These are phyloP conservation scores for Nigrospora osmanthi DNA, from an alignment of 2,329 filamentous ascomycete genomes.

Conservation along the genomic window DNA sequence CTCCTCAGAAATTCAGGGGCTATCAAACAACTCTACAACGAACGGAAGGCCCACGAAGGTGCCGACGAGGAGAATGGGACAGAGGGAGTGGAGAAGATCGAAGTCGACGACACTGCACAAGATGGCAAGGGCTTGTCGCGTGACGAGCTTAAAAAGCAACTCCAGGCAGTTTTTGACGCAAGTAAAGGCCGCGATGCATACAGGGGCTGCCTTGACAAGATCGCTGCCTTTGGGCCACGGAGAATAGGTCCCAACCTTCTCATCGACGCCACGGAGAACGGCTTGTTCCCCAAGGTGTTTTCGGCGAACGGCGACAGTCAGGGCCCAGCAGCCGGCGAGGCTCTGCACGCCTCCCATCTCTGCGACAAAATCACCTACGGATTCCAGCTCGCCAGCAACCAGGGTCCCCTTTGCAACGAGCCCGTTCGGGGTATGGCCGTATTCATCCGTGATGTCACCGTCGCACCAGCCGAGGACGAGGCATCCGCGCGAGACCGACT, in stretches of 20 bases:
- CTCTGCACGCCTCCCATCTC: slow-evolving; percentile 58
- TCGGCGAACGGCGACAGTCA: slow-evolving; percentile 23
- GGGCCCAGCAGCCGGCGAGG: slow-evolving; percentile 34
- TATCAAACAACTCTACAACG: slow-evolving; percentile 72
- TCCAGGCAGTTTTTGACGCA: slow-evolving; percentile 60
- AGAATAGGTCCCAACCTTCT: slow-evolving; percentile 83
- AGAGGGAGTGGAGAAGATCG: slow-evolving; percentile 28
- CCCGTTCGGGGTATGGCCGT: slow-evolving; percentile 90
- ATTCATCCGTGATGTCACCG: slow-evolving; percentile 71
- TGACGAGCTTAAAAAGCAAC: slow-evolving; percentile 68
- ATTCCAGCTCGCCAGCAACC: slow-evolving; percentile 84
- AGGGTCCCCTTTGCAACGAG: slow-evolving; percentile 87
- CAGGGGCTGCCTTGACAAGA: slow-evolving; percentile 68
- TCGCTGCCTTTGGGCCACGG: slow-evolving; percentile 84
- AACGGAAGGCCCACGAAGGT: slow-evolving; percentile 45
- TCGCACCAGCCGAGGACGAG: slow-evolving; percentile 45
- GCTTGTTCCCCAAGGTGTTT: slow-evolving; percentile 64
- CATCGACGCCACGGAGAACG: slow-evolving; percentile 69
- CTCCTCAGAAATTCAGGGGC: slow-evolving; percentile 71
- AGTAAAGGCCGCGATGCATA: slow-evolving; percentile 71
- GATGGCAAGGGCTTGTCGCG: slow-evolving; percentile 58
- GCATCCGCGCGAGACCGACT: slow-evolving; percentile 56
- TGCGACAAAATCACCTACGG: slow-evolving; percentile 87
- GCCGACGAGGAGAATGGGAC: slow-evolving; percentile 27
- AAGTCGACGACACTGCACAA: slow-evolving; percentile 48